Evolutionary conservation across 768 basidiomycete genomes (phyloP).

Genomic region (Amanita exitialis): DNA sequence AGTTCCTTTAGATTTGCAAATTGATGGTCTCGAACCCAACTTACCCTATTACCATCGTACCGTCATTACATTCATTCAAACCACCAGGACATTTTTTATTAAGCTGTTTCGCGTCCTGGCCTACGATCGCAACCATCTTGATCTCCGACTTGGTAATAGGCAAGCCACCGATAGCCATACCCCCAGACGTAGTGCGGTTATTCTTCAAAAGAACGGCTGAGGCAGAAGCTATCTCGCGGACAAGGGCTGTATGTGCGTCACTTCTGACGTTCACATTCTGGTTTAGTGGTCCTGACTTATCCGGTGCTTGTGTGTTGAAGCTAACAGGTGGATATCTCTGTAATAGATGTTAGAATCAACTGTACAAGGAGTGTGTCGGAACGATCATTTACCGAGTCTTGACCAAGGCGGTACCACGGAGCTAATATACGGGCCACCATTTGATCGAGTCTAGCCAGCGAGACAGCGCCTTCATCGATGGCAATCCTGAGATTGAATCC

Average conservation of each 20-base stretch:
- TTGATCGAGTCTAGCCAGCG: conserved; percentile 26
- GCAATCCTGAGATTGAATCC: conserved; percentile 20
- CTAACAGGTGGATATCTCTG: conserved; percentile 36
- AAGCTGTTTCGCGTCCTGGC: conserved; percentile 46
- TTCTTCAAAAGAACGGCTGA: conserved; percentile 68
- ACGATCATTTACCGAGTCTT: conserved; percentile 28
- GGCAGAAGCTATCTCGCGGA: conserved; percentile 52
- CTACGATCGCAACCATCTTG: conserved; percentile 47
- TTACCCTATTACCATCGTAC: conserved; percentile 54
- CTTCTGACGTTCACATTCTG: conserved; percentile 32
- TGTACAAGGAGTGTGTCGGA: background rate
- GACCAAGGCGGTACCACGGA: conserved; percentile 36
- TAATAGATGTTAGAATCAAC: background rate
- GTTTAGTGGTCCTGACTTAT: conserved; percentile 35
- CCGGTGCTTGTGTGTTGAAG: conserved; percentile 34
- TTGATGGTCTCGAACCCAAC: conserved; percentile 4
- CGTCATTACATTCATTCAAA: conserved; percentile 43
- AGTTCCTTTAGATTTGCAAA: background rate
- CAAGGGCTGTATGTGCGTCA: conserved; percentile 36
- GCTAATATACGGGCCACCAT: conserved; percentile 38
- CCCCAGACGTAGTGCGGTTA: conserved; percentile 25
- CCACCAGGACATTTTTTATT: conserved; percentile 31
- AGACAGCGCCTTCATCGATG: conserved; percentile 24
- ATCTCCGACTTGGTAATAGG: conserved; percentile 37
- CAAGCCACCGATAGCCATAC: conserved; percentile 28